phyloP scores from a whole-genome alignment of 2,329 filamentous ascomycete genomes.

The Emmonsia crescens region DNA sequence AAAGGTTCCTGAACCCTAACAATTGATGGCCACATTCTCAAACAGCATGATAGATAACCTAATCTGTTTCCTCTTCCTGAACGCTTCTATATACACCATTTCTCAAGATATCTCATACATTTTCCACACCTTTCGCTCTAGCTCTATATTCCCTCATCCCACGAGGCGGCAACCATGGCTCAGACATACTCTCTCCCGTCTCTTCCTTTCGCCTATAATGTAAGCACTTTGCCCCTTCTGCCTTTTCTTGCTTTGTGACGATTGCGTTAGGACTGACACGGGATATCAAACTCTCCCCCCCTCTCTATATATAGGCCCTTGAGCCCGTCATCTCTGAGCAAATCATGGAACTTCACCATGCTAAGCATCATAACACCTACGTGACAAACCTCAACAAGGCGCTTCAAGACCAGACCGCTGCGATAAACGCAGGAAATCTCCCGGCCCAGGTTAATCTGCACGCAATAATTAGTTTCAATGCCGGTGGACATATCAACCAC shows the following conservation, averaged over 20 bases:
- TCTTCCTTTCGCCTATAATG: constrained; percentile 60
- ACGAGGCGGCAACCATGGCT: not conserved
- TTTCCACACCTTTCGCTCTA: not conserved
- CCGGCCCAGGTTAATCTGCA: constrained; percentile 57
- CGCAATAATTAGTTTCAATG: constrained; percentile 71
- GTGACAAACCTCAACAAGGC: constrained; percentile 79
- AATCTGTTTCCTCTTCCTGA: not conserved
- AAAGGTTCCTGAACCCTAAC: not conserved
- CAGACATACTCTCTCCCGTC: constrained; percentile 50
- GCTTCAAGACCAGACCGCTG: constrained; percentile 51
- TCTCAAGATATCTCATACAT: not conserved
- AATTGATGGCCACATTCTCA: not conserved
- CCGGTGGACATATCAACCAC: constrained; percentile 89
- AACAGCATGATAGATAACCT: not conserved
- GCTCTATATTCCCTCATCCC: not conserved
- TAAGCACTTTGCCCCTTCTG: constrained; percentile 23
- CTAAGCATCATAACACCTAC: constrained; percentile 88
- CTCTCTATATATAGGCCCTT: constrained; percentile 53
- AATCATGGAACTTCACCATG: constrained; percentile 93
- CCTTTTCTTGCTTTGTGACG: not conserved
- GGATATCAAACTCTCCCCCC: constrained; percentile 58
- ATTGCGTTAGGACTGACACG: constrained; percentile 20
- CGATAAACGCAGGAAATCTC: constrained; percentile 48
- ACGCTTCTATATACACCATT: not conserved
- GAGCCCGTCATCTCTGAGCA: constrained; percentile 69